Base-by-base conservation (phyloP, 2,329 filamentous ascomycete genomes). In the Pseudogymnoascus sp. region DNA sequence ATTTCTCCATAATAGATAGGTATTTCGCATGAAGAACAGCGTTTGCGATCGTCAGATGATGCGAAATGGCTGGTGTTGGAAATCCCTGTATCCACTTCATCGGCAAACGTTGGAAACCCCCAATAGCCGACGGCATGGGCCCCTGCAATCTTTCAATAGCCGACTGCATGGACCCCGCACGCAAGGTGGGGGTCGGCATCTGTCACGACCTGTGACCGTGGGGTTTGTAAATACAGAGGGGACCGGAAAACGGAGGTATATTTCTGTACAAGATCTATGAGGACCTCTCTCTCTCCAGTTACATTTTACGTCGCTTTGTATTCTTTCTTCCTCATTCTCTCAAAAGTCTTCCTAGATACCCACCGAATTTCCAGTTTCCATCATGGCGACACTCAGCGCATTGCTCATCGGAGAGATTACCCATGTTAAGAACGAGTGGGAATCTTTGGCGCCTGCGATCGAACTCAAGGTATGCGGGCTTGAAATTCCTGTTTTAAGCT, bases 351-450 rank as follows among this genome's bases (percentile, higher is more conserved):
- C 22, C 41, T 26, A 46, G 41, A 46, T 46, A 46, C 41, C 11
- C 41, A 26, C 19, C 41, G 41, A 46, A 26, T 24, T 24, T 46
- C 22, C 41, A 14, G 41, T 8, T 46, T 26, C 19, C 22, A 46
- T 46, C 41, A 46, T 46, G 41, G 12, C 41, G 41, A 26, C 41
- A 46, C 11, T 11, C 22, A 46, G 41, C 41, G 61, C 69, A 11
- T 63, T 72, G 10, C 65, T 70, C 14, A 71, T 72, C 64, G 68
- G 68, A 5, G 65, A 62, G 14, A 59, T 72, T n/a, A 59, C 65
- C 8, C 69, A 72, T 46, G 62, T 64, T 7, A 46, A 68, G 40
- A 68, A 67, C 38, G 69, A 72, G 65, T 72, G 70, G 70, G 64
- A 69, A 16, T 65, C 50, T 31, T 61, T 60, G n/a, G 35, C 62